Evolutionary conservation across 2,329 filamentous ascomycete genomes (phyloP), one percentile per base, ranked within the genome.

Genomic region (Fusarium cyanostomum): DNA sequence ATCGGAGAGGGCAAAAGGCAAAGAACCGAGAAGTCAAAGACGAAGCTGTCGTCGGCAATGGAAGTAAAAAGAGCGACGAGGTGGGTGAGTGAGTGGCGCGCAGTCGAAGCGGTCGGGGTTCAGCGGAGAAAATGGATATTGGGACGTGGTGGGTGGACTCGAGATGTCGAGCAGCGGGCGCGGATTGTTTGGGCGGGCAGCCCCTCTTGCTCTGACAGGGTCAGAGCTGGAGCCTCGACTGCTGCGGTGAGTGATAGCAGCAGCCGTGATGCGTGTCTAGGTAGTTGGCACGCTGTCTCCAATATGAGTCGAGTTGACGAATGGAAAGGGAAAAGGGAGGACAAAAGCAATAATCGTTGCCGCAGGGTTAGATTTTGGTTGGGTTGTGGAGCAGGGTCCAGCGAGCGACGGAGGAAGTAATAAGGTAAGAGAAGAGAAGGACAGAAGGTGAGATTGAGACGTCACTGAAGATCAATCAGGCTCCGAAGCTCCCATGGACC

Each of bases 401-500:
- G 62, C 43, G 52, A 68, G 52, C 51, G 55, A 50, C 35, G 52
- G 54, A 38, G 33, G 35, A 52, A 45, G 52, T 39, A 57, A 54
- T 30, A 55, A 38, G 46, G 49, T 28, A 57, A 39, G 27, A 39
- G 18, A 60, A 46, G 24, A 34, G 26, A 30, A 59, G 39, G 44
- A 28, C 18, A 49, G 51, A 50, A 56, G 62, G 53, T 56, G 35
- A 51, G 52, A 51, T 56, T 66, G 34, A 70, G 57, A 62, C 68
- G 60, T 63, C 67, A 67, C 56, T 65, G 57, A 57, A 65, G 62
- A 70, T 70, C 65, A 69, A 66, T 41, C 62, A 62, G 57, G 67
- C 59, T 70, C 62, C 62, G 43, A 62, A 67, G 64, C 59, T 60
- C 21, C 56, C 65, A 56, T 59, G 31, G 41, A 41, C 50, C 35